phyloP scores from a whole-genome alignment of 345 rosid species.

The sweet orange (Citrus sinensis) region DNA sequence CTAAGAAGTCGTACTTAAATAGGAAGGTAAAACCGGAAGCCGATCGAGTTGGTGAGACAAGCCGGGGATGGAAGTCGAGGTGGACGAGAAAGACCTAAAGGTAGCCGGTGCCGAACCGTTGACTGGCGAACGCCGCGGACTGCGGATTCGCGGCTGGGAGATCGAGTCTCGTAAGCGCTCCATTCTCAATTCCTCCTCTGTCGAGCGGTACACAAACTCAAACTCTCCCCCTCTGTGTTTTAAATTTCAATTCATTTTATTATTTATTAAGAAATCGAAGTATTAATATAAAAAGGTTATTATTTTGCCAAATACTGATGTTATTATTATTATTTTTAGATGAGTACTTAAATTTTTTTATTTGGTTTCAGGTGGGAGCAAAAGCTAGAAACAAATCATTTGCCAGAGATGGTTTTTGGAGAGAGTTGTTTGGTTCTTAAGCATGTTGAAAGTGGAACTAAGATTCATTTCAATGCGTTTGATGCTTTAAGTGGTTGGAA shows the following conservation, averaged over 20 bases:
- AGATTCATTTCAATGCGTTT: constrained; percentile 79
- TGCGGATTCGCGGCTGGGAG: constrained; percentile 77
- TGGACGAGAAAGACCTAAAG: constrained; percentile 65
- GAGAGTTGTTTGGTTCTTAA: constrained; percentile 66
- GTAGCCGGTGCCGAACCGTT: constrained; percentile 69
- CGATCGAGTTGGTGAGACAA: background rate
- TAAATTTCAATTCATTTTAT: background rate
- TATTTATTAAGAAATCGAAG: background rate
- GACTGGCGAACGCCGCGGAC: constrained; percentile 61
- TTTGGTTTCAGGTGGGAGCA: constrained; percentile 71
- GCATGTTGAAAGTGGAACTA: constrained; percentile 48
- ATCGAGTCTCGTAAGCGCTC: constrained; percentile 67
- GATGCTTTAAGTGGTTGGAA: constrained; percentile 90
- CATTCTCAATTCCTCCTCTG: constrained; percentile 71
- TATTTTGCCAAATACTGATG: background rate
- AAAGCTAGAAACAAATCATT: constrained; percentile 71
- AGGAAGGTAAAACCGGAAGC: background rate
- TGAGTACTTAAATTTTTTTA: background rate
- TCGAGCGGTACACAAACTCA: constrained; percentile 36
- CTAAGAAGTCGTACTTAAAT: too few species aligned
- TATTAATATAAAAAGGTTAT: background rate
- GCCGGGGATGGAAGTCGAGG: constrained; percentile 54
- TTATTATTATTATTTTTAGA: background rate
- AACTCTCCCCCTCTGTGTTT: constrained; percentile 3
- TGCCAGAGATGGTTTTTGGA: constrained; percentile 94